Evolutionary conservation across 768 basidiomycete species (phyloP).

Genomic region (Leucocoprinus sp.): DNA sequence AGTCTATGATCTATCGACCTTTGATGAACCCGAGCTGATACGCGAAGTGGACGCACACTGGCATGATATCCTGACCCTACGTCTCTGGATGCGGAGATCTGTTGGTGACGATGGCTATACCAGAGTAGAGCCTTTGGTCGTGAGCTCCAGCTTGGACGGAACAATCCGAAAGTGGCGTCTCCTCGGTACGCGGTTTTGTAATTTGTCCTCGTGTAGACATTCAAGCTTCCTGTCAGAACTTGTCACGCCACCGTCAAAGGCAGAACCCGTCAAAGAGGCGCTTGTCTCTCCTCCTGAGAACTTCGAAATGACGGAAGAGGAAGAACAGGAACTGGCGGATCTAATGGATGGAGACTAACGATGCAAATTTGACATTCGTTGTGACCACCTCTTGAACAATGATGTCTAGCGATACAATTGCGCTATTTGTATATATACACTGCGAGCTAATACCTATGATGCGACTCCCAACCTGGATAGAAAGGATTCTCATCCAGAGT

Average conservation of each 20-base stretch:
- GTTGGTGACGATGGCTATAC: constrained; percentile 35
- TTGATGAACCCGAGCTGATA: constrained; percentile 63
- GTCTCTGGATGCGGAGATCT: constrained; percentile 56
- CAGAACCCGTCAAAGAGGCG: constrained; percentile 10
- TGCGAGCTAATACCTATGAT: constrained; percentile 1
- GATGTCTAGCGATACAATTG: neutral
- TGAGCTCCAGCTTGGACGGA: constrained; percentile 79
- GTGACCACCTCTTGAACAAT: neutral
- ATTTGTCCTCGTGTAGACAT: neutral
- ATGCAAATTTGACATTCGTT: neutral
- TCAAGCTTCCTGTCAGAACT: constrained; percentile 26
- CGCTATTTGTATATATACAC: neutral
- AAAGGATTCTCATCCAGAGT: constrained; percentile 45
- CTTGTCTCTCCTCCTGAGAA: constrained; percentile 12
- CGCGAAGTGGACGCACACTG: constrained; percentile 78
- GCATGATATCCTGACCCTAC: constrained; percentile 77
- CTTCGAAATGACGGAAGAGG: constrained; percentile 70
- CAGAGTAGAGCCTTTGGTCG: constrained; percentile 69
- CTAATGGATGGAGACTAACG: constrained; percentile 34
- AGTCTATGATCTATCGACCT: constrained; percentile 67
- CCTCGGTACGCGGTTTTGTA: constrained; percentile 35
- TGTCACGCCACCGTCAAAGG: constrained; percentile 24
- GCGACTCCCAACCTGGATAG: constrained; percentile 36
- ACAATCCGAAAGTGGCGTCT: constrained; percentile 85
- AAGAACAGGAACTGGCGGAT: constrained; percentile 84